Evolutionary conservation across 176 grass and related monocot genomes (phyloP), one percentile per base, ranked within the genome.

Genomic region (Musa acuminata): DNA sequence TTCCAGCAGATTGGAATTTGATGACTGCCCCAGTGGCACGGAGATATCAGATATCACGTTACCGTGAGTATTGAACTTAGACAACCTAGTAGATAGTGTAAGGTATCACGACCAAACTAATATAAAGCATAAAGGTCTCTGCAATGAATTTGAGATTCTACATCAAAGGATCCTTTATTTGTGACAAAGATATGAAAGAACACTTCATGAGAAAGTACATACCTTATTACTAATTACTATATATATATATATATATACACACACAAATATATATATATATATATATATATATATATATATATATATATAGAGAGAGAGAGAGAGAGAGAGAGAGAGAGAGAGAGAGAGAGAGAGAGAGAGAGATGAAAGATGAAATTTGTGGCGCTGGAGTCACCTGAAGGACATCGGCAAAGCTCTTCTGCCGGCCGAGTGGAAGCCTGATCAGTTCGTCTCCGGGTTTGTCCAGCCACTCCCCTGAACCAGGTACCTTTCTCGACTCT

Each of bases 341-440:
- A n/a, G n/a, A n/a, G n/a, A n/a, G n/a, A 35, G 29, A 35, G 29
- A 35, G 3, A 35, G 29, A 35, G 29, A 43, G 35, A 43, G 35
- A 43, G 35, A 43, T 14, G 10, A 1, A 11, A 52, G 75, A 16
- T 22, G 77, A 72, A 11, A 23, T 26, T 64, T 69, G 72, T 73
- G 65, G 74, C 17, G 55, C n/a, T 7, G 60, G 67, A 72, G 69
- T 80, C 82, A 92, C 93, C 93, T 96, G 89, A 86, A 96, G 74
- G 20, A 90, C 81, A 81, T 96, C 85, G 49, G 87, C 89, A 51
- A 96, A 90, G 85, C 89, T 96, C 71, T 83, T 88, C 72, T 96
- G 89, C 21, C 85, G 83, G 6, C 85, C 79, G 0, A 89, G 92
- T 14, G 89, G 92, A 24, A 89, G 75, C 53, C 87, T 87, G 64